phyloP scores from a whole-genome alignment of 2,329 filamentous ascomycete genomes.

The Celoporthe dispersa region DNA sequence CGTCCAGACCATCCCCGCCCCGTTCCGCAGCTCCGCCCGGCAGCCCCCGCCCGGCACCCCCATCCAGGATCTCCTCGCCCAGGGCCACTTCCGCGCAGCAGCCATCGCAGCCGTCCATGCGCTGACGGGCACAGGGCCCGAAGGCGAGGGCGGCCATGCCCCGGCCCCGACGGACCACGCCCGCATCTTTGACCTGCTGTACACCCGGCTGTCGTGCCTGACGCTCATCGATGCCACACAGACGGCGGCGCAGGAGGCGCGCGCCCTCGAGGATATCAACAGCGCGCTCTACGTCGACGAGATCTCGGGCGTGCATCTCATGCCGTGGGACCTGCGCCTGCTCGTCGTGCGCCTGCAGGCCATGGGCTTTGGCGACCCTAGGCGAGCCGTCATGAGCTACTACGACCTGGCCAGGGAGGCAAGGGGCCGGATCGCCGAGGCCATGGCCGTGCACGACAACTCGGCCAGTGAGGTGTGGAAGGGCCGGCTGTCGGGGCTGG shows the following conservation, averaged over 20 bases:
- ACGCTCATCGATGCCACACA: constrained; percentile 75
- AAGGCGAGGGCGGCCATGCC: constrained; percentile 16
- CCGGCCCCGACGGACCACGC: constrained; percentile 60
- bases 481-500: constrained; percentile 73
- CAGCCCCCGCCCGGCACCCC: constrained; percentile 67
- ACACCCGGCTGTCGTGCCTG: constrained; percentile 80
- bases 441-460: constrained; percentile 50
- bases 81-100: constrained; percentile 80
- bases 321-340: constrained; percentile 86
- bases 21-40: constrained; percentile 72
- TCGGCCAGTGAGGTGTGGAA: constrained; percentile 71
- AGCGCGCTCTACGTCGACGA: constrained; percentile 61
- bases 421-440: constrained; percentile 60
- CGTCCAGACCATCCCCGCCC: constrained; percentile 59
- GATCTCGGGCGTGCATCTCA: constrained; percentile 63
- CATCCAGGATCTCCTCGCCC: constrained; percentile 68
- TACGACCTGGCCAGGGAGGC: constrained; percentile 87
- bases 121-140: constrained; percentile 54
- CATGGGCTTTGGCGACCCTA: constrained; percentile 81
- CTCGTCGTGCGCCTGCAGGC: constrained; percentile 84
- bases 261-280: constrained; percentile 66
- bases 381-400: constrained; percentile 85
- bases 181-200: constrained; percentile 76
- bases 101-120: constrained; percentile 69
- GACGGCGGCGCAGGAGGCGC: constrained; percentile 71